A percentile compares a stretch with the other conserved stretches of the same genome.
phyloP scores from a whole-genome alignment of 495 filamentous ascomycete species.

The Tuber calosporum region DNA sequence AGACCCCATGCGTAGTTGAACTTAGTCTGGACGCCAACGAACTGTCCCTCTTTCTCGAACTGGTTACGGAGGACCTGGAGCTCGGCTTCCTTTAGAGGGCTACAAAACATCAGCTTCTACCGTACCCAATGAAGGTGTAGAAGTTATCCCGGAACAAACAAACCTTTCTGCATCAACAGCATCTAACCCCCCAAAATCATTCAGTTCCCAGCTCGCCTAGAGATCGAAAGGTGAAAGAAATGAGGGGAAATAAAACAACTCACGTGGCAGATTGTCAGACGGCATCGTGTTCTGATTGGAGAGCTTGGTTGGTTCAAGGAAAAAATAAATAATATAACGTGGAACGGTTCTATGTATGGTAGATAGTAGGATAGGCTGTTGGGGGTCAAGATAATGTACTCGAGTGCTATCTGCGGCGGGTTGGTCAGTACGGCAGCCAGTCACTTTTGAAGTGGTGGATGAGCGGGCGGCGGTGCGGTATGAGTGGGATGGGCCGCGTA shows the following conservation, averaged over 20 bases:
- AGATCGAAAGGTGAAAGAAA: slow-evolving; percentile 15
- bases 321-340: not conserved
- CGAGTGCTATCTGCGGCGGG: slow-evolving; percentile 11
- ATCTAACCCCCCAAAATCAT: slow-evolving; percentile 50
- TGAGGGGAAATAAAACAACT: slow-evolving; percentile 41
- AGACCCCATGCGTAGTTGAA: slow-evolving; percentile 99
- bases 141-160: slow-evolving; percentile 27
- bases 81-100: slow-evolving; percentile 80
- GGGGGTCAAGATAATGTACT: slow-evolving; percentile 5
- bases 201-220: slow-evolving; percentile 4
- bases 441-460: slow-evolving; percentile 14
- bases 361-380: slow-evolving; percentile 13
- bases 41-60: slow-evolving; percentile 93
- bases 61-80: slow-evolving; percentile 84
- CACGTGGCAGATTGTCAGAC: slow-evolving; percentile 60
- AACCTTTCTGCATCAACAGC: slow-evolving; percentile 96
- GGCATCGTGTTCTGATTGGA: slow-evolving; percentile 20
- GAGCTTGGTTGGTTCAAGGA: not conserved
- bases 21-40: slow-evolving; percentile 94
- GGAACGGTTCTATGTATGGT: not conserved
- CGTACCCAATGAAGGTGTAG: not conserved
- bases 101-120: slow-evolving; percentile 40
- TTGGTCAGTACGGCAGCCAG: slow-evolving; percentile 8
- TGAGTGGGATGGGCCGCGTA: slow-evolving; percentile 16
- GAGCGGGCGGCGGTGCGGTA: not conserved